A percentile compares a stretch with the other conserved stretches of the same genome.
phyloP scores from a whole-genome alignment of 2,329 filamentous ascomycete genomes.

The Atkinsonella hypoxylon region DNA sequence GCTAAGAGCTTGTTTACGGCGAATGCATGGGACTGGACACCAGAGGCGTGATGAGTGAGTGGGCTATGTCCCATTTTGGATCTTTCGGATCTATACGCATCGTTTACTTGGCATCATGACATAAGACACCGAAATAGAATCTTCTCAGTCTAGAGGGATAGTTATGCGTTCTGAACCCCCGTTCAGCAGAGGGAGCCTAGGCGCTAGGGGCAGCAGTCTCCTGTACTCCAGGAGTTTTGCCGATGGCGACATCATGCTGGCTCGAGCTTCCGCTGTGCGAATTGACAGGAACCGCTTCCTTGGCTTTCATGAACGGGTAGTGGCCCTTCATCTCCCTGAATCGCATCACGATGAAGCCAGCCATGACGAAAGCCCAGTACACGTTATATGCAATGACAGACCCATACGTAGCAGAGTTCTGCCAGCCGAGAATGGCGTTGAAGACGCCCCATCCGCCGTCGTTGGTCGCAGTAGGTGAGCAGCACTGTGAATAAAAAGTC shows the following conservation, averaged over 20 bases:
- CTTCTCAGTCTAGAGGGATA: too few species aligned
- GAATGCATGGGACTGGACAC: conserved; percentile 47
- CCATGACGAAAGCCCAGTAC: conserved; percentile 72
- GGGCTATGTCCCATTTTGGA: not conserved
- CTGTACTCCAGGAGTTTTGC: conserved; percentile 15
- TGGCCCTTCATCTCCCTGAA: conserved; percentile 49
- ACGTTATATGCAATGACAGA: conserved; percentile 79
- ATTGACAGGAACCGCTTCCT: conserved; percentile 11
- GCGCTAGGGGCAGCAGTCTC: conserved; percentile 14
- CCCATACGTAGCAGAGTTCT: conserved; percentile 78
- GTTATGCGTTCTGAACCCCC: too few species aligned
- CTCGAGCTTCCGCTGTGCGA: conserved; percentile 16
- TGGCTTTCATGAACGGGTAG: conserved; percentile 32
- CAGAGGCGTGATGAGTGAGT: conserved; percentile 24
- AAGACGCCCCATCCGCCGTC: conserved; percentile 79
- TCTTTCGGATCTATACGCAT: not conserved
- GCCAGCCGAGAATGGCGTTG: conserved; percentile 78
- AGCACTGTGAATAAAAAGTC: conserved; percentile 43
- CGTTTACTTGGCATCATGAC: not conserved
- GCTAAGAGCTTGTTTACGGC: conserved; percentile 44
- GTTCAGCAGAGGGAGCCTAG: not conserved
- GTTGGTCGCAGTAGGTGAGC: conserved; percentile 59
- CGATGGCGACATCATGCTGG: conserved; percentile 11
- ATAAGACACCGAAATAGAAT: too few species aligned
- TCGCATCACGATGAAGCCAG: conserved; percentile 53